phyloP scores from a whole-genome alignment of 371 early-diverging fungal species.

The Pancytospora philotis region DNA sequence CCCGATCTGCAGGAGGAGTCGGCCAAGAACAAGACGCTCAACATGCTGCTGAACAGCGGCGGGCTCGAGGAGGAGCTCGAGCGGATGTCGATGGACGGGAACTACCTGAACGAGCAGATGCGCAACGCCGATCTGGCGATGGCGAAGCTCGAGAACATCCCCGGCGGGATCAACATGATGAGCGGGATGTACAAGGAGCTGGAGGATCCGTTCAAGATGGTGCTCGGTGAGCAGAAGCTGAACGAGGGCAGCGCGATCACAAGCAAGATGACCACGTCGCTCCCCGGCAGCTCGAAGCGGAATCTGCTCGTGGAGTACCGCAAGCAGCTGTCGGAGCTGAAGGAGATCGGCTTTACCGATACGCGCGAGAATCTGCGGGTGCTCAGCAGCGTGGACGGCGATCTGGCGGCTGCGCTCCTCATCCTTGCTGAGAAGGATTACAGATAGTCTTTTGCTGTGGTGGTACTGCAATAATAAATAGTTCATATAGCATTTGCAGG shows the following conservation, averaged over 20 bases:
- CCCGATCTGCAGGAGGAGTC: constrained; percentile 54
- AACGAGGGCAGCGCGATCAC: constrained; percentile 41
- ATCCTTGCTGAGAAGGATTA: background rate
- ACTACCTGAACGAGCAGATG: constrained; percentile 58
- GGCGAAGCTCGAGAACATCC: constrained; percentile 59
- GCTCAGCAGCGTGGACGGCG: constrained; percentile 66
- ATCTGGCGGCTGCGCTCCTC: constrained; percentile 59
- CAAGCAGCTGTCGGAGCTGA: constrained; percentile 65
- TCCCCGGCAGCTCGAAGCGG: constrained; percentile 46
- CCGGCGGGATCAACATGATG: constrained; percentile 60
- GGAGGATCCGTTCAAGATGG: constrained; percentile 45
- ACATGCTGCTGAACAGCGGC: constrained; percentile 53
- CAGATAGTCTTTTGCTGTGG: too few species aligned
- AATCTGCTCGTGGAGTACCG: constrained; percentile 61
- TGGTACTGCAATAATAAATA: too few species aligned
- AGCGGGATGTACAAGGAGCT: constrained; percentile 57
- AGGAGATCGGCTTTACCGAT: constrained; percentile 73
- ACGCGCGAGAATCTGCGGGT: constrained; percentile 65
- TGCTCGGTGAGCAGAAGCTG: constrained; percentile 11
- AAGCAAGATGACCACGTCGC: constrained; percentile 13
- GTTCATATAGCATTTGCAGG: too few species aligned
- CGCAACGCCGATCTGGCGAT: constrained; percentile 60
- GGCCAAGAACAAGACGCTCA: constrained; percentile 47
- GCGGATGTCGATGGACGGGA: constrained; percentile 52
- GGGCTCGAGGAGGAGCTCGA: constrained; percentile 56